Evolutionary conservation across 163 green algal species (phyloP).

Genomic region (Scenedesmus sp.): DNA sequence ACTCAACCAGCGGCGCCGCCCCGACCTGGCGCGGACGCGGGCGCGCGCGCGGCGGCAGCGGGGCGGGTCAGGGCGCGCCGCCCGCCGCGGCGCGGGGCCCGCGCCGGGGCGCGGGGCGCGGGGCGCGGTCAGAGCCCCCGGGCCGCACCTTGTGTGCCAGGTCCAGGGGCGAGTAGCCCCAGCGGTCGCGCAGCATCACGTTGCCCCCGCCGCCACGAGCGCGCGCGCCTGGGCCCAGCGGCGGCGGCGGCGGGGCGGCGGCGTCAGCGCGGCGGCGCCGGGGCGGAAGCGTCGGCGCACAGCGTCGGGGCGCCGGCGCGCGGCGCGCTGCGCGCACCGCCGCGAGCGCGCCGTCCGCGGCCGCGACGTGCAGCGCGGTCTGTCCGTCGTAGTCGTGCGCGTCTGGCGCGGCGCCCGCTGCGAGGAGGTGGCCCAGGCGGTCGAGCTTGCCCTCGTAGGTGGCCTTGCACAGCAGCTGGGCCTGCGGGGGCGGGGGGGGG

Average conservation of each 20-base stretch:
- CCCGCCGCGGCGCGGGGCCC: background rate
- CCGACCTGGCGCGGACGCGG: slow-evolving; percentile 10
- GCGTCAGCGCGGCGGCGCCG: background rate
- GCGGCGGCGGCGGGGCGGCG: background rate
- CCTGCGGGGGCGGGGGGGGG: background rate
- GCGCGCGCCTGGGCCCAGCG: slow-evolving; percentile 29
- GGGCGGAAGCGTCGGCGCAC: no score
- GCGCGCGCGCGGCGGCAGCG: background rate
- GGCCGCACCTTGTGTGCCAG: slow-evolving; percentile 36
- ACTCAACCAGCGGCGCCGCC: slow-evolving; percentile 32
- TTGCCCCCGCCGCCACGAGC: slow-evolving; percentile 56
- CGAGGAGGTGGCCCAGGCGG: slow-evolving; percentile 58
- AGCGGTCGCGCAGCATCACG: slow-evolving; percentile 49
- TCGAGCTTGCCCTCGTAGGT: slow-evolving; percentile 61
- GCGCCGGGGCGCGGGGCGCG: background rate
- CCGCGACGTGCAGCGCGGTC: slow-evolving; percentile 68
- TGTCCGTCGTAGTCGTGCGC: slow-evolving; percentile 67
- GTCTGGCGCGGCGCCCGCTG: slow-evolving; percentile 56
- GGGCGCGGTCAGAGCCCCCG: background rate
- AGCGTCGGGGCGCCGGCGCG: no score
- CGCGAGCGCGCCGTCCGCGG: slow-evolving; percentile 52
- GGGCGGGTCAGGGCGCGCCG: background rate
- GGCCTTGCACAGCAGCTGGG: slow-evolving; percentile 25
- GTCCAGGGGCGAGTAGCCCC: slow-evolving; percentile 57
- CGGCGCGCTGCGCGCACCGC: slow-evolving; percentile 5